These are phyloP conservation scores for Odontarrhena argentea DNA, from an alignment of 345 rosid species.

Conservation along the genomic window DNA sequence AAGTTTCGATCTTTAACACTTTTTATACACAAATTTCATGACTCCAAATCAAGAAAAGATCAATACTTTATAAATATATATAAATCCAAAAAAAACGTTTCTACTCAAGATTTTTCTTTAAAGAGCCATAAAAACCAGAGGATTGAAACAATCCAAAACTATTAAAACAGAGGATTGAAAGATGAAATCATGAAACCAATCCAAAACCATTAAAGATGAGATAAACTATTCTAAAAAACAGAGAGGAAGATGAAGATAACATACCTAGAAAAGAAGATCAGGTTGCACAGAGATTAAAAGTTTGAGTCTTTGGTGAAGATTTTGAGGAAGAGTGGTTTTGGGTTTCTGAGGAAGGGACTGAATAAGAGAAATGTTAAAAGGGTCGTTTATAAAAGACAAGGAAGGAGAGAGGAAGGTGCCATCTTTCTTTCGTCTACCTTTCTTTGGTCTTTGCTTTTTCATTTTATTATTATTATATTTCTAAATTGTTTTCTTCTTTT, in stretches of 20 bases:
- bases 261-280: conserved; percentile 36
- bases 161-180: too few relatives aligned
- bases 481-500: conserved; percentile 10
- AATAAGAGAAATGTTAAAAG: conserved; percentile 10
- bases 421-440: conserved; percentile 54
- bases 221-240: conserved; percentile 2
- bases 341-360: conserved; percentile 23
- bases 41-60: conserved; percentile 1
- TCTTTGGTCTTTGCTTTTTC: conserved; percentile 31
- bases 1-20: conserved; percentile 21
- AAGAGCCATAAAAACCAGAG: conserved; percentile 2
- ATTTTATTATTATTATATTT: neutral
- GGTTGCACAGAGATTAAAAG: conserved; percentile 24
- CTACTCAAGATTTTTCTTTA: conserved; percentile 3
- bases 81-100: conserved; percentile 13
- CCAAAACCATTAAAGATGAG: conserved; percentile 16
- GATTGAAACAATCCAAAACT: too few relatives aligned
- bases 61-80: neutral
- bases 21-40: neutral
- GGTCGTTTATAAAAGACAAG: conserved; percentile 41
- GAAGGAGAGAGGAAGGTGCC: conserved; percentile 74
- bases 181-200: too few relatives aligned
- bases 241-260: neutral
- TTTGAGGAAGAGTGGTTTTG: conserved; percentile 4
- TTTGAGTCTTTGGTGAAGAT: conserved; percentile 19